A percentile compares a stretch with the other conserved stretches of the same genome.
These are phyloP conservation scores for Aegilops longissima DNA, from an alignment of 176 grass and related monocot species.

Conservation along the genomic window DNA sequence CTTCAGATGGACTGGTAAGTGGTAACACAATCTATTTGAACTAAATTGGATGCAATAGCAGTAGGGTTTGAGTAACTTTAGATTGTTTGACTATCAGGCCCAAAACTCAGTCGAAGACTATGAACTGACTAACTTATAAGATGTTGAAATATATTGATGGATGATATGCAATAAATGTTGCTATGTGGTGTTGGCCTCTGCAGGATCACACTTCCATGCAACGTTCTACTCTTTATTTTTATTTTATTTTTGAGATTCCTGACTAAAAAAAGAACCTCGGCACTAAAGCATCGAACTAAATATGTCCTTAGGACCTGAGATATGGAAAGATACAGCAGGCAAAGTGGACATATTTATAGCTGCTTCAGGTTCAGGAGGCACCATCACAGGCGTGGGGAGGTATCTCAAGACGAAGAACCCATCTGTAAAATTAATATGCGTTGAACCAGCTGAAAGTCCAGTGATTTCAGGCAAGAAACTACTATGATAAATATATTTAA, in stretches of 20 bases:
- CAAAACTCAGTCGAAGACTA: background rate
- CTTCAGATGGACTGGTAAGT: conserved; percentile 34
- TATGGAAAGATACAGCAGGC: conserved; percentile 89
- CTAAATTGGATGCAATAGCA: background rate
- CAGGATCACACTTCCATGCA: background rate
- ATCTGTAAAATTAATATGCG: conserved; percentile 61
- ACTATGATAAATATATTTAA: background rate
- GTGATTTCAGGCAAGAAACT: conserved; percentile 63
- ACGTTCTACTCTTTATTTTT: background rate
- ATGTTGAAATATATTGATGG: background rate
- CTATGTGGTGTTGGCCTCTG: background rate
- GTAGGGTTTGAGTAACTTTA: background rate
- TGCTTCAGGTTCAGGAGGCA: conserved; percentile 79
- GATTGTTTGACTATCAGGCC: background rate
- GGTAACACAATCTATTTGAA: background rate
- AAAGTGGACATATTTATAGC: conserved; percentile 87
- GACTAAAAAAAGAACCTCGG: background rate
- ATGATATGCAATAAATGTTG: background rate
- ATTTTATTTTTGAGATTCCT: background rate
- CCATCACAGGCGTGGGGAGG: conserved; percentile 65
- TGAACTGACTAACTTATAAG: background rate
- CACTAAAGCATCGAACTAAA: background rate
- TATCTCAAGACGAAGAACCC: conserved; percentile 87
- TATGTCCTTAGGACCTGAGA: conserved; percentile 68
- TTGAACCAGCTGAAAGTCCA: conserved; percentile 85